Percentiles rank a stretch among this genome's conserved stretches.
Conservation (phyloP, 148 eudicot species). For the Linanthus parryae region DNA sequence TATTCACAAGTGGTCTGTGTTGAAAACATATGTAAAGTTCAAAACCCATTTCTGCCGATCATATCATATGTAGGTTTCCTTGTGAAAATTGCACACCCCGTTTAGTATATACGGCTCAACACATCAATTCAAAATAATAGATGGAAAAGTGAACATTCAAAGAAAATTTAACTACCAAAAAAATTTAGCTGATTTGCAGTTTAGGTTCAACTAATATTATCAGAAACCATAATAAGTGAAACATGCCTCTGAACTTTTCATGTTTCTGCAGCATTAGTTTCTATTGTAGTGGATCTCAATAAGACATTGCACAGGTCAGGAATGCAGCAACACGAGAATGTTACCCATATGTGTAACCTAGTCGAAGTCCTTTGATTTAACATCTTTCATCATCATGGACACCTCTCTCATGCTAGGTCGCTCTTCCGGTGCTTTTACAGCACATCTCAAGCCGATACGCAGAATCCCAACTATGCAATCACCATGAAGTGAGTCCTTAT, state of each 20-base stretch:
- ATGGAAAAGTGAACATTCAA: too few species aligned
- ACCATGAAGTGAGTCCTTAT: not conserved
- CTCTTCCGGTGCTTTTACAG: not conserved
- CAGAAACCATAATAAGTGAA: too few species aligned
- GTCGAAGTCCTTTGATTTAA: not conserved
- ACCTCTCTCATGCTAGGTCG: slow-evolving; percentile 13
- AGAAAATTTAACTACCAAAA: too few species aligned
- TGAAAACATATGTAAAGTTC: not conserved
- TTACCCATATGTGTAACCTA: not conserved
- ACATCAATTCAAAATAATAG: not conserved
- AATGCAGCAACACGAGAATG: too few species aligned
- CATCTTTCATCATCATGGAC: not conserved
- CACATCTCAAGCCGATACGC: slow-evolving; percentile 3
- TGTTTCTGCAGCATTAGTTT: too few species aligned
- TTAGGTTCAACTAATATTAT: too few species aligned
- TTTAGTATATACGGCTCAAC: slow-evolving; percentile 4
- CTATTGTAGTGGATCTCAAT: too few species aligned
- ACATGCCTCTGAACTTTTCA: too few species aligned
- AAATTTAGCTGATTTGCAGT: too few species aligned
- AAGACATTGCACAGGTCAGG: too few species aligned
- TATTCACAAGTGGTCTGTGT: not conserved
- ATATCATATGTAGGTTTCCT: slow-evolving; percentile 3
- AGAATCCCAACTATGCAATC: not conserved
- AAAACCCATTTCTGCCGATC: slow-evolving; percentile 7
- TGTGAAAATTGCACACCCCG: slow-evolving; percentile 5